A percentile compares a stretch with the other conserved stretches of the same genome.
Conservation (phyloP, 805 yeast species). For the Wickerhamiella kazuoi region DNA sequence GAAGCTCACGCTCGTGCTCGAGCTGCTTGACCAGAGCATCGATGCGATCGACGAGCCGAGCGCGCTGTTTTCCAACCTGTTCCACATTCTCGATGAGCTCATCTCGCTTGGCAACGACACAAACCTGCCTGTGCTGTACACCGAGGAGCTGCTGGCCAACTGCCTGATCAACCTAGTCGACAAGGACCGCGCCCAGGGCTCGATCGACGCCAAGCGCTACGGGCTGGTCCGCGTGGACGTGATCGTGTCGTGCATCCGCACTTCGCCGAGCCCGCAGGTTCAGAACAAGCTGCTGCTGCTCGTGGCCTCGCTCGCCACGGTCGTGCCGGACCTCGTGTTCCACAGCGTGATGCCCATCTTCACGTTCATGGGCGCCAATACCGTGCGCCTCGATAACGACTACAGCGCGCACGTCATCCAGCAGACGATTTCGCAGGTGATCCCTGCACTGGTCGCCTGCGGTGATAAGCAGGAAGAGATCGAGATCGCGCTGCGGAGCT, state of each 20-base stretch:
- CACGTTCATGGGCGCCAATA: conserved; percentile 97
- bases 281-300: conserved; percentile 77
- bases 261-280: conserved; percentile 82
- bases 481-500: conserved; percentile 71
- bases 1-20: conserved; percentile 62
- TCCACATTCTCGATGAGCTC: conserved; percentile 24
- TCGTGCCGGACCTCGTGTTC: conserved; percentile 78
- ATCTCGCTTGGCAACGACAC: conserved; percentile 70
- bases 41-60: conserved; percentile 11
- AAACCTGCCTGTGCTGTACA: conserved; percentile 72
- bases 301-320: conserved; percentile 68
- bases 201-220: conserved; percentile 4
- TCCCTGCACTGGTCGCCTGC: conserved; percentile 65
- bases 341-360: conserved; percentile 99
- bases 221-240: conserved; percentile 71
- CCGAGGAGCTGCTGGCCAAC: conserved; percentile 78
- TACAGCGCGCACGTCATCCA: conserved; percentile 84
- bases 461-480: conserved; percentile 40
- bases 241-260: conserved; percentile 75
- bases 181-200: conserved; percentile 16
- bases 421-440: conserved; percentile 73
- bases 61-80: conserved; percentile 19
- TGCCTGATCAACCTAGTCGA: conserved; percentile 61
- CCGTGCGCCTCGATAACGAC: conserved; percentile 91
- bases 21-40: conserved; percentile 43